phyloP scores from a whole-genome alignment of 495 filamentous ascomycete genomes.

The Lindgomyces ingoldianus region DNA sequence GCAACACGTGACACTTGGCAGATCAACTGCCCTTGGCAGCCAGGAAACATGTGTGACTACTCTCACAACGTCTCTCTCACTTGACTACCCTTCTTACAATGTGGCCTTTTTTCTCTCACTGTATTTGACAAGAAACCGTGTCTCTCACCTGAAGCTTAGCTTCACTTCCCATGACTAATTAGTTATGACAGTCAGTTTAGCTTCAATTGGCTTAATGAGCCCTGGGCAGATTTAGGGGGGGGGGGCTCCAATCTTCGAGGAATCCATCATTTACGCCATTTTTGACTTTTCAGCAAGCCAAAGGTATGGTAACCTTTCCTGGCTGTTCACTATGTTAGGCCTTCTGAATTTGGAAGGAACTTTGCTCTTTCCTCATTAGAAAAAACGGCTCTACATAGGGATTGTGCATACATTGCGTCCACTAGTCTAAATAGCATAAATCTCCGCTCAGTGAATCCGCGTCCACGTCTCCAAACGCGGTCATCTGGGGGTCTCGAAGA shows the following conservation, averaged over 20 bases:
- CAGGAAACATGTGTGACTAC: not conserved
- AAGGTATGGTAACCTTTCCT: too few species aligned
- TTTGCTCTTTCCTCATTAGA: too few species aligned
- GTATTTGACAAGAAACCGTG: not conserved
- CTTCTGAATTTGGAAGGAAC: too few species aligned
- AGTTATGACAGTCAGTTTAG: not conserved
- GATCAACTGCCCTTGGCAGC: too few species aligned
- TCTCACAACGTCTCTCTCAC: not conserved
- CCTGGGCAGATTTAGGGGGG: not conserved
- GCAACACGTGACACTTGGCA: not conserved
- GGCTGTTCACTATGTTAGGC: too few species aligned
- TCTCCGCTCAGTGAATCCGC: too few species aligned
- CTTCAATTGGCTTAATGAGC: not conserved
- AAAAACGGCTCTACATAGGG: too few species aligned
- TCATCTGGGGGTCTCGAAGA: not conserved
- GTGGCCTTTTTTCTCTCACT: not conserved
- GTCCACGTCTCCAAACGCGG: not conserved
- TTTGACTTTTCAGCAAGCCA: not conserved
- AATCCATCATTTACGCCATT: not conserved
- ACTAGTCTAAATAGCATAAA: too few species aligned
- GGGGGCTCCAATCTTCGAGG: not conserved
- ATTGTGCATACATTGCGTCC: too few species aligned
- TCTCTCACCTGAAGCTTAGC: not conserved
- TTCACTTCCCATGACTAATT: too few species aligned
- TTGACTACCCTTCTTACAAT: not conserved